Conservation (phyloP, 768 basidiomycete species). For the Sarcodon sp. region DNA sequence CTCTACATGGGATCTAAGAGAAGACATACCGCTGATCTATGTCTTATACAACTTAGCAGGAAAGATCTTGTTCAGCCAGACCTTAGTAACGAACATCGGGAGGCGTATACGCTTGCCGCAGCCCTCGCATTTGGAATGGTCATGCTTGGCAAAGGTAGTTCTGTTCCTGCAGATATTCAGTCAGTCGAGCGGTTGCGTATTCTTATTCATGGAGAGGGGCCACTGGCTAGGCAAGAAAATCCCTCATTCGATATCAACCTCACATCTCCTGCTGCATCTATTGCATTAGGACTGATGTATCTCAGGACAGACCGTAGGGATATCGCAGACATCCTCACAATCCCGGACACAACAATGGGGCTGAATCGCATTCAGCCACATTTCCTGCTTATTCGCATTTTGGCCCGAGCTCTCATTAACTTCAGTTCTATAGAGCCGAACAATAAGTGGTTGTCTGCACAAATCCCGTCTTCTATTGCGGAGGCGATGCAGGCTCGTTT, state of each 20-base stretch:
- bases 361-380: conserved; percentile 83
- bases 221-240: conserved; percentile 22
- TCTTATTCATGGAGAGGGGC: conserved; percentile 67
- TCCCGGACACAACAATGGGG: conserved; percentile 70
- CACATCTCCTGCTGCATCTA: conserved; percentile 84
- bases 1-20: conserved; percentile 84
- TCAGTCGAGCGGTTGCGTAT: conserved; percentile 55
- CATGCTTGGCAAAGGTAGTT: conserved; percentile 82
- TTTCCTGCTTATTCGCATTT: conserved; percentile 71
- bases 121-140: conserved; percentile 93
- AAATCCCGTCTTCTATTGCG: conserved; percentile 59
- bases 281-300: conserved; percentile 90
- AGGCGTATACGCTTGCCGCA: conserved; percentile 83
- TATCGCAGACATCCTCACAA: conserved; percentile 71
- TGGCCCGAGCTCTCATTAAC: conserved; percentile 71
- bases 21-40: conserved; percentile 86
- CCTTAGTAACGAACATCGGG: conserved; percentile 77
- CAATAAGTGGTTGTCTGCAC: conserved; percentile 55
- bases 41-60: conserved; percentile 73
- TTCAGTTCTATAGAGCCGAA: conserved; percentile 72
- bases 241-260: conserved; percentile 72
- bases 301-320: conserved; percentile 74
- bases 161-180: conserved; percentile 64
- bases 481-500: conserved; percentile 42
- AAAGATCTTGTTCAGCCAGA: conserved; percentile 71